Evolutionary conservation across 331 rosid species (phyloP), one percentile per base, ranked within the genome.

Genomic region (Pyracantha coccinea): DNA sequence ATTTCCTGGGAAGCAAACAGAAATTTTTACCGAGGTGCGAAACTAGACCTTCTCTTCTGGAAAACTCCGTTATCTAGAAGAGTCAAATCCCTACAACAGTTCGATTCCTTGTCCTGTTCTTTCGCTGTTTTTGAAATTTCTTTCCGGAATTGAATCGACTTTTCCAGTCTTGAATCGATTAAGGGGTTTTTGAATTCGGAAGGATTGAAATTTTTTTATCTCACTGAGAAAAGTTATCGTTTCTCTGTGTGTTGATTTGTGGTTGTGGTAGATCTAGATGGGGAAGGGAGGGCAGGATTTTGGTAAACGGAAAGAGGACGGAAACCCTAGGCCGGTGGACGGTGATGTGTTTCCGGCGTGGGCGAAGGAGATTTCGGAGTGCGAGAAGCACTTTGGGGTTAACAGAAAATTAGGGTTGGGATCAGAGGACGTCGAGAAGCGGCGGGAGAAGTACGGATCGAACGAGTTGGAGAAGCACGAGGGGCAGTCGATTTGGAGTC

Each of bases 401-500:
- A 81, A 25, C 15, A 81, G 77, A 19, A 76, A 68, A 50, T 4
- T 25, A 8, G 97, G 97, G 7, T 71, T 91, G 75, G 74, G 27
- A 14, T 9, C 65, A 10, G 75, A 47, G 0, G 93, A 89, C 28
- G 96, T 85, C 16, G 90, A 85, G 78, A 81, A 69, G 60, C 86
- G 84, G 62, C 81, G 77, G 15, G 68, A 75, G 85, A 84, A 77
- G 81, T 75, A 88, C 66, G 96, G 97, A 1, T 80, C 9, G 64
- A 91, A 91, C 57, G 96, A 91, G 31, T 67, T 91, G 81, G 93
- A 89, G 83, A 89, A 88, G 85, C 93, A 88, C 60, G 97, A 91
- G 38, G 91, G 88, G 0, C 91, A 73, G 31, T 88, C 97, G 23
- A 88, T 91, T 16, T 91, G 89, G 90, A 75, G 68, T 9, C 47